Conservation (phyloP, 495 filamentous ascomycete genomes). For the Hypoxylon rickii region DNA sequence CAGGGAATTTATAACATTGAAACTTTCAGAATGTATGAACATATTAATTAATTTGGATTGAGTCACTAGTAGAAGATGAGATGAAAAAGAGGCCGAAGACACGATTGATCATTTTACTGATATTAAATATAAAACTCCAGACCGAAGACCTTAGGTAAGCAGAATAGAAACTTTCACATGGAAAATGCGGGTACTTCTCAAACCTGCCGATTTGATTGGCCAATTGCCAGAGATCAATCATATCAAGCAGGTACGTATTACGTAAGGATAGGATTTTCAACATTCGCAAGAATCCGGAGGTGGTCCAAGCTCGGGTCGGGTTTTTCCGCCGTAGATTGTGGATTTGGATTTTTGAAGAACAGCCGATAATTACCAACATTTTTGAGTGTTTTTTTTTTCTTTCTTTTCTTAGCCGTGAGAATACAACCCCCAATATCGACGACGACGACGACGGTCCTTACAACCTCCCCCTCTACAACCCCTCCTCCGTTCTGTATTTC, state of each 20-base stretch:
- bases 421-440: conserved; percentile 5
- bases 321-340: conserved; percentile 40
- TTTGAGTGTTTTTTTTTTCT: conserved; percentile 42
- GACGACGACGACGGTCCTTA: conserved; percentile 25
- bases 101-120: no score
- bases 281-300: no score
- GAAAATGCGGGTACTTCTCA: conserved; percentile 6
- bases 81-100: no score
- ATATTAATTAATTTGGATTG: no score
- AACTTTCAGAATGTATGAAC: no score
- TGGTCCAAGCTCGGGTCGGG: conserved; percentile 38
- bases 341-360: conserved; percentile 34
- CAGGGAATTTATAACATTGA: no score
- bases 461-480: conserved; percentile 16
- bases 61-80: no score
- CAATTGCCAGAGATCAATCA: conserved; percentile 20
- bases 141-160: no score
- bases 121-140: no score
- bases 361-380: conserved; percentile 22
- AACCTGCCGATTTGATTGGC: conserved; percentile 24
- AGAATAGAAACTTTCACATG: background rate
- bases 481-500: conserved; percentile 7
- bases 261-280: no score
- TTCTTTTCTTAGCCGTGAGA: conserved; percentile 8
- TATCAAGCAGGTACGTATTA: background rate